Evolutionary conservation across 441 rosid genomes (phyloP), one percentile per base, ranked within the genome.

Genomic region (Eruca vesicaria): DNA sequence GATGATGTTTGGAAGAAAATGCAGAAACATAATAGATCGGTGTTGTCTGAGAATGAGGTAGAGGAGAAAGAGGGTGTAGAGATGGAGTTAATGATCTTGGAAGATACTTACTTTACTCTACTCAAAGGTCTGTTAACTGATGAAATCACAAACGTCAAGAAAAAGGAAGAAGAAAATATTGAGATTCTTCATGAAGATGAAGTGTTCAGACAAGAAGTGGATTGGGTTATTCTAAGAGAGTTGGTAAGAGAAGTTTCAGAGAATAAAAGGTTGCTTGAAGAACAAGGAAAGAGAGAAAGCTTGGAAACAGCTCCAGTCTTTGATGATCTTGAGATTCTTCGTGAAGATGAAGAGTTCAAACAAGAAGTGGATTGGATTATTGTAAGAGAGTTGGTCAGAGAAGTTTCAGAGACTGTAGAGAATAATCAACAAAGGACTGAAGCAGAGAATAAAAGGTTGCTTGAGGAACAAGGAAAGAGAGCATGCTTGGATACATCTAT

Each of bases 1-100:
- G 84, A 82, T 45, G 89, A 75, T 63, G 77, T 78, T 50, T 82
- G 87, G 86, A 66, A 78, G 78, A 86, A 76, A 20, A 59, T 74
- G 79, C 82, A 82, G 18, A 71, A 79, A 28, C 58, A 36, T 56
- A 63, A 36, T 56, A 63, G 68, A 69, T 31, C 76, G 6, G 76
- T 76, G 32, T 7, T 59, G 69, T 72, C 84, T 35, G 64, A 72
- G n/a, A 62, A 58, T 7, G 73, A 2, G n/a, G 66, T 45, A 73
- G 80, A 83, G 62, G 81, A 83, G 65, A 80, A 78, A 16, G 90
- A 88, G 67, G 87, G 81, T 66, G 55, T 60, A 53, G 65, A 74
- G 63, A 69, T 88, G 41, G 82, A 58, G 11, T 38, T 59, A n/a
- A 16, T 65, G 79, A 67, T 84, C 45, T 71, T 78, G 68, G 90